Evolutionary conservation across 2,329 filamentous ascomycete genomes (phyloP), one percentile per base, ranked within the genome.

Genomic region (Paracoccidioides lutzii): DNA sequence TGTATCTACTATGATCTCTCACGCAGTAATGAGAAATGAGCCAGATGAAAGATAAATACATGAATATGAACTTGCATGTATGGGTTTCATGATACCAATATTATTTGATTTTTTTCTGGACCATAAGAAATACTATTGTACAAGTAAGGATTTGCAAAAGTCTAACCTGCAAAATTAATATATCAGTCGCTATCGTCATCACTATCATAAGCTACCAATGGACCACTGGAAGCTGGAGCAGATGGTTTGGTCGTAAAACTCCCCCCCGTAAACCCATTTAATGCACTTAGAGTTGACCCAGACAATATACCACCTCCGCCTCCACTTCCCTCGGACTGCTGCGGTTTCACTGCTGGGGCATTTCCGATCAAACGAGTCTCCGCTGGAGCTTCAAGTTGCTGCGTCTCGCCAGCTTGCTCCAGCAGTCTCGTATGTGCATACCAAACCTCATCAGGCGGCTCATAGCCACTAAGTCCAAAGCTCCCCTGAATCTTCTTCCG

Each of bases 391-490:
- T 79, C 79, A 28, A 80, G 78, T 67, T 82, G 80, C 58, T 81
- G 74, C 59, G 80, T 62, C 55, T 73, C 74, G 7, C 8, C 14
- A 14, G 3, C 50, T 50, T 83, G 76, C 65, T 87, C 83, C 33
- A 84, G 69, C 60, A 85, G 83, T 62, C 82, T 81, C 40, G 90
- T 88, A 49, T 87, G 79, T 0, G 90, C 88, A 71, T 90, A 95
- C 80, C 94, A 95, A 32, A 98, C 83, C 59, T 93, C 86, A 67
- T 98, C 93, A 0, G 91, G 90, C 1, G 90, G 90, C 65, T 97
- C 88, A 68, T 96, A 97, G 0, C 90, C 91, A 55, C 91, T 81
- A 48, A 98, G 71, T 0, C 90, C 91, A 66, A 95, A 97, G 28
- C 81, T 84, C 52, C 89, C 90, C 69, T 96, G 89, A 32, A 95